Conservation (phyloP, 805 yeast genomes). For the Barnettozyma siamensis region DNA sequence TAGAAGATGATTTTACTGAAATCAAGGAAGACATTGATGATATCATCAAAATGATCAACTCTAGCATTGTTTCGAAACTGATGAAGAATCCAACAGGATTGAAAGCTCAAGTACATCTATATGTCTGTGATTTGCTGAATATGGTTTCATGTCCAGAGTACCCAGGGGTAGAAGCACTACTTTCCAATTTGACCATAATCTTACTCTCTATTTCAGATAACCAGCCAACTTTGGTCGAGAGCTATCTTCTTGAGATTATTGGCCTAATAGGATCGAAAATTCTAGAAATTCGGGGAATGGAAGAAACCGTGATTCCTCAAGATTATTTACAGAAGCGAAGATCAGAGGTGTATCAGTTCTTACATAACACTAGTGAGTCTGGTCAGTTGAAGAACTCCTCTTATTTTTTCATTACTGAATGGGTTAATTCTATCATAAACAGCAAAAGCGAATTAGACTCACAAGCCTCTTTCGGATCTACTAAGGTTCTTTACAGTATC, state of each 20-base stretch:
- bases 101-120: slow-evolving; percentile 41
- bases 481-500: background rate
- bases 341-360: slow-evolving; percentile 5
- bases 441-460: background rate
- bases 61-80: slow-evolving; percentile 18
- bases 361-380: background rate
- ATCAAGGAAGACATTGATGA: slow-evolving; percentile 8
- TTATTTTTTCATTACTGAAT: slow-evolving; percentile 16
- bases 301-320: slow-evolving; percentile 3
- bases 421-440: slow-evolving; percentile 11
- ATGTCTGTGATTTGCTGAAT: slow-evolving; percentile 50
- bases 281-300: slow-evolving; percentile 29
- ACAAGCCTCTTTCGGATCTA: background rate
- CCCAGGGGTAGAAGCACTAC: slow-evolving; percentile 50
- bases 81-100: slow-evolving; percentile 28
- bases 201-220: slow-evolving; percentile 35
- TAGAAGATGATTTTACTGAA: background rate
- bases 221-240: slow-evolving; percentile 37
- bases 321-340: slow-evolving; percentile 1
- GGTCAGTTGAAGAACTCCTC: background rate
- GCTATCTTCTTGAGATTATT: slow-evolving; percentile 51
- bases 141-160: slow-evolving; percentile 54
- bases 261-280: slow-evolving; percentile 55
- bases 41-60: slow-evolving; percentile 11
- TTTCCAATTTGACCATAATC: slow-evolving; percentile 39